Percentiles rank a stretch among this genome's conserved stretches.
phyloP scores from a whole-genome alignment of 441 rosid species.

The Pelargonium australe region DNA sequence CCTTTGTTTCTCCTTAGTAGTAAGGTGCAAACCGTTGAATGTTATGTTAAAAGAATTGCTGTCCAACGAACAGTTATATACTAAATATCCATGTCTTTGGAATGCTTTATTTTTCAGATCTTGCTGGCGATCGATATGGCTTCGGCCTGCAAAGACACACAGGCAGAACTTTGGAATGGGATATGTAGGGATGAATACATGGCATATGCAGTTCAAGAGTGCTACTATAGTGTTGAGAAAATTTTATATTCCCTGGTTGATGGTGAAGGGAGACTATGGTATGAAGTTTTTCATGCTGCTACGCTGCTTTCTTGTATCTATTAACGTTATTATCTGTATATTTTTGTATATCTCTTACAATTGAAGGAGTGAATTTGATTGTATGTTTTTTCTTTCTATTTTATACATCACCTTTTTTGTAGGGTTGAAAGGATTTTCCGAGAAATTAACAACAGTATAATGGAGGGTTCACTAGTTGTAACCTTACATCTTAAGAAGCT shows the following conservation, averaged over 20 bases:
- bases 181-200: constrained; percentile 91
- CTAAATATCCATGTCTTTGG: constrained; percentile 19
- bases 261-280: constrained; percentile 97
- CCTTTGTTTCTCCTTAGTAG: constrained; percentile 98
- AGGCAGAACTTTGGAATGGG: constrained; percentile 69
- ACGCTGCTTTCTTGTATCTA: constrained; percentile 2
- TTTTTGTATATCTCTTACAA: background rate
- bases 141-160: constrained; percentile 83
- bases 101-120: constrained; percentile 48
- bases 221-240: constrained; percentile 79
- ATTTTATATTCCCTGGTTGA: constrained; percentile 76
- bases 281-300: constrained; percentile 19
- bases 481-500: constrained; percentile 77
- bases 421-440: constrained; percentile 96
- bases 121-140: constrained; percentile 95
- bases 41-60: constrained; percentile 1
- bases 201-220: constrained; percentile 97
- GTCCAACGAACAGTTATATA: constrained; percentile 6
- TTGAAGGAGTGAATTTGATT: background rate
- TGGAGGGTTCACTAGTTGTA: constrained; percentile 58
- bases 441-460: constrained; percentile 72
- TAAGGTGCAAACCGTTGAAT: constrained; percentile 52
- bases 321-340: background rate
- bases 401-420: constrained; percentile 23
- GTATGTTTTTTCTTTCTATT: background rate